These are phyloP conservation scores for Asterochloris erici DNA, from an alignment of 139 green algal species.

Conservation along the genomic window DNA sequence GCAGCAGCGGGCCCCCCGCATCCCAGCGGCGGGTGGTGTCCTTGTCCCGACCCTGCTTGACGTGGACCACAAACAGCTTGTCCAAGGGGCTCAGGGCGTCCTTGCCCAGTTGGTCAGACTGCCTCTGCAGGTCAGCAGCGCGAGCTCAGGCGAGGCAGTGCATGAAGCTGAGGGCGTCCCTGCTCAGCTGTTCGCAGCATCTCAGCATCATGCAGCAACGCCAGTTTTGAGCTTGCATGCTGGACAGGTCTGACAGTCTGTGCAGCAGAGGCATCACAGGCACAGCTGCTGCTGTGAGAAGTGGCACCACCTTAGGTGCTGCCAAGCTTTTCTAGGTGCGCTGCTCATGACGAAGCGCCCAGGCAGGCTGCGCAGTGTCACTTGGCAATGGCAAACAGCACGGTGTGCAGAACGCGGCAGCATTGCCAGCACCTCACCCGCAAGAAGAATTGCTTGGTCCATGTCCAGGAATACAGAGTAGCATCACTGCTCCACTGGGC, in stretches of 20 bases:
- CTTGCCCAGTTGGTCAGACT: background rate
- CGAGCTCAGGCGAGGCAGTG: background rate
- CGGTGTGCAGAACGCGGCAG: background rate
- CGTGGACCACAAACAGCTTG: slow-evolving; percentile 42
- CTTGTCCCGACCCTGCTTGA: slow-evolving; percentile 22
- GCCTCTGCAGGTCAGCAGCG: slow-evolving; percentile 9
- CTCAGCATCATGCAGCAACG: background rate
- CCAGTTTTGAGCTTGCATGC: background rate
- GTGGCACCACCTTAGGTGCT: background rate
- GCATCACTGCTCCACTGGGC: slow-evolving; percentile 16
- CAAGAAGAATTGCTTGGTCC: slow-evolving; percentile 47
- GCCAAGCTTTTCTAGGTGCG: background rate
- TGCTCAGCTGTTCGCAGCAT: background rate
- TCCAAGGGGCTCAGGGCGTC: slow-evolving; percentile 21
- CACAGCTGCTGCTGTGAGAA: background rate
- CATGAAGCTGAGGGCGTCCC: background rate
- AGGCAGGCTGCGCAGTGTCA: background rate
- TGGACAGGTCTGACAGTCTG: background rate
- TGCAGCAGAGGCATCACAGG: background rate
- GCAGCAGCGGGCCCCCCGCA: slow-evolving; percentile 23
- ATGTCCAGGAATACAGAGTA: slow-evolving; percentile 44
- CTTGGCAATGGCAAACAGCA: background rate
- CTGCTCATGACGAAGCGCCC: background rate
- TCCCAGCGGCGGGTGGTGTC: slow-evolving; percentile 23
- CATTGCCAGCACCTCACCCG: slow-evolving; percentile 21